These are phyloP conservation scores for Solanum chiquidenum DNA, from an alignment of 257 asterid species.

Conservation along the genomic window DNA sequence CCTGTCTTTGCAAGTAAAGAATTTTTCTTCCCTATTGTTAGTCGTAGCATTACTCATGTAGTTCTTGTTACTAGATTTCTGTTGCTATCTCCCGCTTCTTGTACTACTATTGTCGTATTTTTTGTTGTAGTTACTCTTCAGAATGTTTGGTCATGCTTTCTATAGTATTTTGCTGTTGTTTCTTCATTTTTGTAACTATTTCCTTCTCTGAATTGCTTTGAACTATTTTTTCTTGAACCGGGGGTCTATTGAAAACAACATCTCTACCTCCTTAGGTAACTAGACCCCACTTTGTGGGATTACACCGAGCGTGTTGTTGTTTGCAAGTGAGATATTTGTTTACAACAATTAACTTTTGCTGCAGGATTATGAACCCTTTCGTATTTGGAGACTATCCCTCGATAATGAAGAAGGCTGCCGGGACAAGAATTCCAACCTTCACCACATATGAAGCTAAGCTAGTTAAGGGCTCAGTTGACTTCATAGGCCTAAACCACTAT, in stretches of 20 bases:
- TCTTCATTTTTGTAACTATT: neutral
- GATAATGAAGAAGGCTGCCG: slow-evolving; percentile 28
- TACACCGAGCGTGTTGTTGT: neutral
- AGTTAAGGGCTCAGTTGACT: slow-evolving; percentile 50
- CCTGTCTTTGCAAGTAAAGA: neutral
- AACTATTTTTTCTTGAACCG: neutral
- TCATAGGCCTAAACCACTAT: slow-evolving; percentile 49
- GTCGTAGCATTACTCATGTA: neutral
- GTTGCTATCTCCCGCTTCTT: neutral
- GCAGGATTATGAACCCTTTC: slow-evolving; percentile 49
- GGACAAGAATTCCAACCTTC: slow-evolving; percentile 39
- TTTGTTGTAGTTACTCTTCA: neutral
- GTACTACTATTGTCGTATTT: neutral
- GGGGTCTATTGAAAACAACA: neutral
- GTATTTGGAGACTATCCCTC: slow-evolving; percentile 61
- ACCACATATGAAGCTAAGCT: slow-evolving; percentile 29
- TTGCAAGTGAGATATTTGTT: neutral
- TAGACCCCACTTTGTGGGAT: neutral
- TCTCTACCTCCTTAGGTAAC: neutral
- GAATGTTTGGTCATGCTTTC: neutral
- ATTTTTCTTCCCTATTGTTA: neutral
- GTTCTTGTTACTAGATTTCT: neutral
- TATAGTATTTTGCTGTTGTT: neutral
- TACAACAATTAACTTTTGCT: neutral
- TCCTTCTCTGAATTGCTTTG: neutral